Conservation (phyloP, 176 grass and related monocot genomes). For the Oryza brachyantha region DNA sequence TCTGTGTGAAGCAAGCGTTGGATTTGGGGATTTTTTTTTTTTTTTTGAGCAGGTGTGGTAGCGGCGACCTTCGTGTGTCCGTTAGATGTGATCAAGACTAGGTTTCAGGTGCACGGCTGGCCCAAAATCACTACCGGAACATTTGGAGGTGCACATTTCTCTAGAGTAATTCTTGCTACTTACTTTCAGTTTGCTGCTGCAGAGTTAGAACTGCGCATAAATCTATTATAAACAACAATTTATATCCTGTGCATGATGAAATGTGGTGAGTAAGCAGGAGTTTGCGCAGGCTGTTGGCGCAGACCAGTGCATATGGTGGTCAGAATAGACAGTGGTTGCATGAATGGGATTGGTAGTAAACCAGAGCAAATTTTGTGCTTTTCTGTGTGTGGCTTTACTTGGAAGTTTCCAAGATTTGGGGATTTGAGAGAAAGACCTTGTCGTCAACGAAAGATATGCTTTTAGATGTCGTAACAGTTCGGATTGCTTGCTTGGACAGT, state of each 20-base stretch:
- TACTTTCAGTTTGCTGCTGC: not conserved
- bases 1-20: not conserved
- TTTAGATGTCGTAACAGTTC: conserved; percentile 1
- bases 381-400: not conserved
- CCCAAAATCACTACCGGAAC: conserved; percentile 40
- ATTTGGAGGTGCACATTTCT: conserved; percentile 45
- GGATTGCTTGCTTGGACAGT: not conserved
- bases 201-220: not conserved
- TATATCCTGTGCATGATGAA: not conserved
- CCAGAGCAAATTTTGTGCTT: not conserved
- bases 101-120: conserved; percentile 91
- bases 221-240: not conserved
- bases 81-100: conserved; percentile 96
- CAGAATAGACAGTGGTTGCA: not conserved
- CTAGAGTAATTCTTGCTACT: not conserved
- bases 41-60: conserved; percentile 59
- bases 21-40: conserved; percentile 34
- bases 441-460: not conserved
- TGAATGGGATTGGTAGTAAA: not conserved
- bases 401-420: not conserved
- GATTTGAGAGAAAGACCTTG: not conserved
- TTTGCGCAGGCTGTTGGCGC: too few species aligned
- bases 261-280: not conserved
- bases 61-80: conserved; percentile 98
- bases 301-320: not conserved